phyloP scores from a whole-genome alignment of 257 asterid species.

The Phtheirospermum japonicum region DNA sequence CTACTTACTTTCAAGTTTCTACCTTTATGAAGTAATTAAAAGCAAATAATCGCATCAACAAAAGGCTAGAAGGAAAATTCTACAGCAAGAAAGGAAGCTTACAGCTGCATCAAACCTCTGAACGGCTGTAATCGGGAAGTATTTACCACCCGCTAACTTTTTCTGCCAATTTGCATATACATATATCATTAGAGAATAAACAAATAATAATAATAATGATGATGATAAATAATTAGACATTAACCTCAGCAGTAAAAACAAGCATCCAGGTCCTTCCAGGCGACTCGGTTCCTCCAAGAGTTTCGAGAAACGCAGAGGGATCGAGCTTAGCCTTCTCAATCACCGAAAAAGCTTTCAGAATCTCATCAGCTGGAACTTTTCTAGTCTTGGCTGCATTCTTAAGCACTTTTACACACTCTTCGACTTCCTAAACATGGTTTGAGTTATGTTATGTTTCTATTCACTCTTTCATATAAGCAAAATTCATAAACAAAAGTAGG shows the following conservation, averaged over 20 bases:
- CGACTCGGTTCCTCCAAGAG: constrained; percentile 82
- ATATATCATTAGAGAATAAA: constrained; percentile 14
- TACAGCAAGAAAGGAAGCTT: constrained; percentile 35
- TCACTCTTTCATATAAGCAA: too few species aligned
- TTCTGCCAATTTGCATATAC: constrained; percentile 47
- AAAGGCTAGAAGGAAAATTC: not conserved
- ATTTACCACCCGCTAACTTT: constrained; percentile 55
- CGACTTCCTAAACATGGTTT: constrained; percentile 55
- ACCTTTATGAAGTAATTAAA: not conserved
- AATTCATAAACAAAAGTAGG: too few species aligned
- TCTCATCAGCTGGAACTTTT: constrained; percentile 56
- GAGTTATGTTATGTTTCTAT: not conserved
- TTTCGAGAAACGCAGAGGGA: constrained; percentile 64
- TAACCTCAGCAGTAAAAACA: constrained; percentile 82
- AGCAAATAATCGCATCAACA: not conserved
- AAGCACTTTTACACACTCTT: constrained; percentile 62
- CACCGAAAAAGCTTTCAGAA: constrained; percentile 65
- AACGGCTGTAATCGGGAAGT: constrained; percentile 90
- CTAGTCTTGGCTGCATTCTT: constrained; percentile 87
- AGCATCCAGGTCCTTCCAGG: constrained; percentile 99
- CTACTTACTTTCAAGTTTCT: not conserved
- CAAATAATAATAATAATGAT: not conserved
- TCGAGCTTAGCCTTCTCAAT: constrained; percentile 83
- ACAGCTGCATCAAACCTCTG: constrained; percentile 97
- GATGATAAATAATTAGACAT: not conserved